These are phyloP conservation scores for Yamadazyma endophytica DNA, from an alignment of 805 yeast genomes.

Conservation along the genomic window DNA sequence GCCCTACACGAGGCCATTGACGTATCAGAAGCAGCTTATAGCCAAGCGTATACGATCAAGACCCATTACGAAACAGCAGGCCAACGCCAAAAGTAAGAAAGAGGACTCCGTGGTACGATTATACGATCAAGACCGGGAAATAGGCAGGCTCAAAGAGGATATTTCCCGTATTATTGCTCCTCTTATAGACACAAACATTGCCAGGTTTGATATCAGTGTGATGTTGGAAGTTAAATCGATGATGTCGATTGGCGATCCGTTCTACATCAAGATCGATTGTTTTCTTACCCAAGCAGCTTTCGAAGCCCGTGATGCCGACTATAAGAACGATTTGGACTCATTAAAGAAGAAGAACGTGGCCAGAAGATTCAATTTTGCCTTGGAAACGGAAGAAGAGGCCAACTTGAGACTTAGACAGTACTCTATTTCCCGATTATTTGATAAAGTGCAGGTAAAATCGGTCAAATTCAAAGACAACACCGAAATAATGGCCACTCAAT, in stretches of 20 bases:
- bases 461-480: conserved; percentile 3
- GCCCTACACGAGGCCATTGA: conserved; percentile 47
- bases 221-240: conserved; percentile 51
- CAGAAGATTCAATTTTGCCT: conserved; percentile 20
- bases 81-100: conserved; percentile 12
- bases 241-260: conserved; percentile 71
- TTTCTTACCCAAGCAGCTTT: conserved; percentile 44
- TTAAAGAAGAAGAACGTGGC: conserved; percentile 12
- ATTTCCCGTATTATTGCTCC: conserved; percentile 65
- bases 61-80: conserved; percentile 18
- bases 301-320: conserved; percentile 12
- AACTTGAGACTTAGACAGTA: conserved; percentile 48
- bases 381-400: conserved; percentile 54
- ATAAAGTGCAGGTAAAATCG: conserved; percentile 38
- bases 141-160: conserved; percentile 74
- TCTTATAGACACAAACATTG: conserved; percentile 50
- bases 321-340: conserved; percentile 7
- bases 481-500: conserved; percentile 7
- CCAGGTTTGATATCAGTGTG: conserved; percentile 53
- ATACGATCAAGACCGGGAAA: conserved; percentile 45
- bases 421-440: conserved; percentile 54
- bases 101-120: conserved; percentile 30
- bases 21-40: conserved; percentile 39
- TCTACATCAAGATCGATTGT: conserved; percentile 66
- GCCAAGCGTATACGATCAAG: no score